A percentile compares a stretch with the other conserved stretches of the same genome.
Conservation (phyloP, 352 stramenopile species). For the Phytopythium montanum region DNA sequence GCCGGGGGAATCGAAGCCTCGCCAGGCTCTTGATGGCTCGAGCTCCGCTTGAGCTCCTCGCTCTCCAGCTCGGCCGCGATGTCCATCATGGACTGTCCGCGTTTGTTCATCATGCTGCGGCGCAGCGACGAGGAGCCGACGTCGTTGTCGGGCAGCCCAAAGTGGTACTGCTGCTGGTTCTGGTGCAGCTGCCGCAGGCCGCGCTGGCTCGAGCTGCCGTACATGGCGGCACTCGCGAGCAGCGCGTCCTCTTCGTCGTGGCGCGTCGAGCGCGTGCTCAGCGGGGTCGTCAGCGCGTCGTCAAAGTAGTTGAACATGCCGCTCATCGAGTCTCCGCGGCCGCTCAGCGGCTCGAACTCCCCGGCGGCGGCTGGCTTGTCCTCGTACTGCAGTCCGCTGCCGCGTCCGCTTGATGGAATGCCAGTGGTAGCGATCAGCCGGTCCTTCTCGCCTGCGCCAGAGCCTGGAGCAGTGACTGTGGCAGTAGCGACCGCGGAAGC, state of each 20-base stretch:
- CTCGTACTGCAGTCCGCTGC: slow-evolving; percentile 3
- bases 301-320: slow-evolving; percentile 26
- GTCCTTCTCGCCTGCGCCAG: slow-evolving; percentile 5
- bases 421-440: neutral
- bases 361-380: neutral
- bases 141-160: slow-evolving; percentile 49
- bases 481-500: neutral
- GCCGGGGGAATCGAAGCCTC: slow-evolving; percentile 2
- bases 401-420: neutral
- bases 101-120: slow-evolving; percentile 23
- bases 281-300: slow-evolving; percentile 37
- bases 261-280: slow-evolving; percentile 51
- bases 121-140: slow-evolving; percentile 26
- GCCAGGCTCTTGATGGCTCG: slow-evolving; percentile 5
- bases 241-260: slow-evolving; percentile 77
- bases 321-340: slow-evolving; percentile 2
- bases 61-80: slow-evolving; percentile 13
- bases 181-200: slow-evolving; percentile 68
- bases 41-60: slow-evolving; percentile 4
- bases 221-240: slow-evolving; percentile 69
- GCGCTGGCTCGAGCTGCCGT: slow-evolving; percentile 57
- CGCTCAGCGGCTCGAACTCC: slow-evolving; percentile 8
- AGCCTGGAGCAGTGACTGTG: neutral
- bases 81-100: slow-evolving; percentile 21
- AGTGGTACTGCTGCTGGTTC: slow-evolving; percentile 68